These are phyloP conservation scores for Petrea volubilis DNA, from an alignment of 257 asterid genomes.

Conservation along the genomic window DNA sequence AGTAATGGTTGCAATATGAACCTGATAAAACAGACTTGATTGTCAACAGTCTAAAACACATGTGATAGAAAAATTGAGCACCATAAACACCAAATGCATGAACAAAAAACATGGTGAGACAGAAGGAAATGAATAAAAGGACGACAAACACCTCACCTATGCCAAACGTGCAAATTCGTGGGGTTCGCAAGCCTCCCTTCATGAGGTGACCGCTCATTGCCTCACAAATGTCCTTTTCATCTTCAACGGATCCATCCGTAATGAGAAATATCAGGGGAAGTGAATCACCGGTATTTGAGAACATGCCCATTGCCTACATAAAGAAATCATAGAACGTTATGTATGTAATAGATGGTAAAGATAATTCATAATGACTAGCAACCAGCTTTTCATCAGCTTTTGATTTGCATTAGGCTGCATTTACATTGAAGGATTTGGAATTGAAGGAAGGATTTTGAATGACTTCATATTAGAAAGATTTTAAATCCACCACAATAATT, in stretches of 20 bases:
- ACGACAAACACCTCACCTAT: conserved; percentile 49
- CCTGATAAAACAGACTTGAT: conserved; percentile 40
- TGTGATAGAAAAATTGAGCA: background rate
- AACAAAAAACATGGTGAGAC: background rate
- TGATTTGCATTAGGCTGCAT: no score
- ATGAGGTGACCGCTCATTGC: conserved; percentile 39
- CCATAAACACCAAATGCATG: background rate
- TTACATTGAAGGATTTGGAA: no score
- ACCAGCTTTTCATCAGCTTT: no score
- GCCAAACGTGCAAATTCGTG: conserved; percentile 85
- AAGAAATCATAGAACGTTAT: conserved; percentile 1
- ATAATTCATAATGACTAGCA: background rate
- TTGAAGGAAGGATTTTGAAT: no score
- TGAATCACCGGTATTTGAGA: conserved; percentile 45
- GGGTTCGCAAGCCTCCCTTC: conserved; percentile 57
- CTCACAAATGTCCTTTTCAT: conserved; percentile 72
- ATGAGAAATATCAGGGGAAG: conserved; percentile 64
- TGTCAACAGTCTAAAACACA: no score
- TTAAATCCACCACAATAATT: no score
- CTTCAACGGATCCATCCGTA: conserved; percentile 90
- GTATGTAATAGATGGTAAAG: background rate
- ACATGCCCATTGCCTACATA: conserved; percentile 71
- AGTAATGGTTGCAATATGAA: conserved; percentile 79
- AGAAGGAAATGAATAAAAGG: conserved; percentile 3
- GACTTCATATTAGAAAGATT: no score